Base-by-base conservation (phyloP, 2,329 filamentous ascomycete species). In the Fusarium coicis region DNA sequence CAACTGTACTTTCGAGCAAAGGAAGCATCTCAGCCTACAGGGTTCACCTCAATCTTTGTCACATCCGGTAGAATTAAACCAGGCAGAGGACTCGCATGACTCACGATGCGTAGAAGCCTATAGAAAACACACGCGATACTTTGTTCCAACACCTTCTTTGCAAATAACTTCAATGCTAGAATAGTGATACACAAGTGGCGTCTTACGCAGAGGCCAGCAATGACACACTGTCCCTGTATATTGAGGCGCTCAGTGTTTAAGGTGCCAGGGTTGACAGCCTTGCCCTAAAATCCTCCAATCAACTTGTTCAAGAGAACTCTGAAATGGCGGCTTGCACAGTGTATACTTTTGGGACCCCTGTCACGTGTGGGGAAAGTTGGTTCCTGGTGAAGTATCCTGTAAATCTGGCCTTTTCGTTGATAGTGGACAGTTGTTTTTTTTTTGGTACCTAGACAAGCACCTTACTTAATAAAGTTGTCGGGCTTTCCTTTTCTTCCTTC, bases 341-440 rank as follows among this genome's bases (percentile, higher is more conserved):
- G 44, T 47, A 28, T 28, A 32, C 44, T 52, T 32, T 26, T 23
- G 32, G 12, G 57, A 77, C 75, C 80, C 79, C 79, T 80, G 80
- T 81, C 78, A 80, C 75, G 78, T 81, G 79, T 74, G 75, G 79
- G 84, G 44, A 47, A 47, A 30, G 15, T 47, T 21, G 26, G 44
- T 47, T 47, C 44, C 26, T 47, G 44, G 44, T 30, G 3, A 47
- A 47, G 44, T 47, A 47, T 47, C 44, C 44, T 30, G 44, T 30
- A 84, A 85, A 86, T 85, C 83, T 86, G 84, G 85, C 84, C 76
- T 79, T 82, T 47, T 47, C 44, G 44, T 47, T 47, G 44, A 47
- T 47, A 47, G 44, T 47, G 44, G 83, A 85, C 84, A 85, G 83
- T 80, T 80, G 82, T 82, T 81, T 77, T 77, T 77, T 77, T 76